Evolutionary conservation across 306 rosid species (phyloP).

Genomic region (Castanea mollissima): DNA sequence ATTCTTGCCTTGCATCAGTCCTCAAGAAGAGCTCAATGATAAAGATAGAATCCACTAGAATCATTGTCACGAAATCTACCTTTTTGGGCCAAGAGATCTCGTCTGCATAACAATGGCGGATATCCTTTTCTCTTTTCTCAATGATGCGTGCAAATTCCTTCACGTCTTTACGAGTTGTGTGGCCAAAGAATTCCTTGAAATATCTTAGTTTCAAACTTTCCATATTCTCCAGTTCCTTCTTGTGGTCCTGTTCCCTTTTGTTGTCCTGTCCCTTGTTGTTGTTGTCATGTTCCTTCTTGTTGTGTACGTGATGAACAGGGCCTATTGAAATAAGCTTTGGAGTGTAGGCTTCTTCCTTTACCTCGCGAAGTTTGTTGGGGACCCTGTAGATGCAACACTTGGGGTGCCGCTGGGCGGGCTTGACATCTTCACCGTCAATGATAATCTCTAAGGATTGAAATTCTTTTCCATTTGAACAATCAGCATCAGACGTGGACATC

Average conservation of each 20-base stretch:
- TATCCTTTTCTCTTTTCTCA: background rate
- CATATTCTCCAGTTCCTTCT: too few species aligned
- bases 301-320: constrained; percentile 14
- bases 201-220: background rate
- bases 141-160: too few species aligned
- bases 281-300: too few species aligned
- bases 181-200: background rate
- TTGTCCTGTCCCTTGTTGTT: too few species aligned
- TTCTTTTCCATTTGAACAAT: too few species aligned
- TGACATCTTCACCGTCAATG: too few species aligned
- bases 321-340: constrained; percentile 23
- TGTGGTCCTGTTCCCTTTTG: too few species aligned
- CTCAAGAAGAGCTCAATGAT: constrained; percentile 20
- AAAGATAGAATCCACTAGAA: too few species aligned
- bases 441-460: too few species aligned
- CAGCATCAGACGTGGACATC: too few species aligned
- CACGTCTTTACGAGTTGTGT: too few species aligned
- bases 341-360: constrained; percentile 14
- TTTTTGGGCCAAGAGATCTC: background rate
- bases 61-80: background rate
- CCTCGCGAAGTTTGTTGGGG: constrained; percentile 18
- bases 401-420: too few species aligned
- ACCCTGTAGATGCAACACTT: background rate
- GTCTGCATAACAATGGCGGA: background rate
- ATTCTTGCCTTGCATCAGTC: background rate